Conservation (phyloP, 306 rosid species). For the Pueraria montana region DNA sequence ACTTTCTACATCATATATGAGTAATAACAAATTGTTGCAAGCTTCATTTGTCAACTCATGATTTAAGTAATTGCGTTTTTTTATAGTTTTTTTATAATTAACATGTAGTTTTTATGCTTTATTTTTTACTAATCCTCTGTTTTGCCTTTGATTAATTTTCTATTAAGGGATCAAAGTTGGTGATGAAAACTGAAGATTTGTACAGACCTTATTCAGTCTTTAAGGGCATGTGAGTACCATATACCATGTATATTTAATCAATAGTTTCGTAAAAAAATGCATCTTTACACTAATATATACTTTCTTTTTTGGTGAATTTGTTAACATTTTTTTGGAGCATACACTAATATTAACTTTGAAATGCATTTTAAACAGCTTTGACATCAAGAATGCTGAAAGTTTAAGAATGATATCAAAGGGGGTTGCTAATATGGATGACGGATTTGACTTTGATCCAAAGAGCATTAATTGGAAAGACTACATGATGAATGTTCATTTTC, state of each 20-base stretch:
- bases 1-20: too few species aligned
- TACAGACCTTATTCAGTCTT: background rate
- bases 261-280: too few species aligned
- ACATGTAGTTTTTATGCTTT: background rate
- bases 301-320: too few species aligned
- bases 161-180: background rate
- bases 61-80: background rate
- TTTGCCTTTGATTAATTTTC: background rate
- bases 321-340: background rate
- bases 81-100: too few species aligned
- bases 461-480: conserved; percentile 20
- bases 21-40: background rate
- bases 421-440: background rate
- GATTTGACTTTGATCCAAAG: conserved; percentile 11
- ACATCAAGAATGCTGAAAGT: background rate
- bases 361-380: background rate
- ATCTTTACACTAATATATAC: too few species aligned
- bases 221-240: background rate
- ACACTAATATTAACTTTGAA: too few species aligned
- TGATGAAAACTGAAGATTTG: background rate
- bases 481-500: background rate
- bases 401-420: background rate
- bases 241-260: background rate
- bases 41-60: background rate
- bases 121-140: background rate